Base-by-base conservation (phyloP, 129 eudicot species). In the Dittrichia graveolens region DNA sequence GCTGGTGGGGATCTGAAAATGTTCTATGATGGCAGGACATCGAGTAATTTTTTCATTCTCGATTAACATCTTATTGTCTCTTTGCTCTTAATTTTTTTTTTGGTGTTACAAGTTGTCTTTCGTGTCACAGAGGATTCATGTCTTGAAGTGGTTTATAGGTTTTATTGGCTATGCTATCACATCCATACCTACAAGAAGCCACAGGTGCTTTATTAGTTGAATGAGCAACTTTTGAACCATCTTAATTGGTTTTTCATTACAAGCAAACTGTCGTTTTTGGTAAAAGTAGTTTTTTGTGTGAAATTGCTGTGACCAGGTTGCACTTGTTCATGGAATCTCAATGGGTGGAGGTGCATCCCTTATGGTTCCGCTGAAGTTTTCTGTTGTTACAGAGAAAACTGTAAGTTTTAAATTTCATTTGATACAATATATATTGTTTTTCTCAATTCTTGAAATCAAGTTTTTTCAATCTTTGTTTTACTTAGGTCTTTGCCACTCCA, bases 321-420 rank as follows among this genome's bases (percentile, higher is more conserved):
- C 97, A 83, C 90, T 95, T 77, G 97, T 83, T 74, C 85, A 95
- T 81, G 99, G 99, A 43, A 88, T 95, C 73, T 78, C 89, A 61
- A 95, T 95, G 99, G 99, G 99, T 43, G 99, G 99, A 55, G 99
- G 99, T 47, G 99, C 99, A 75, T 83, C 97, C n/a, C 81, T 95
- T 49, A 88, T 95, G 97, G 97, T 88, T 67, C 99, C 97, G 1
- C 71, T 88, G 94, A 91, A 83, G 69, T 95, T 95, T 74, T 95
- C 99, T 41, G 97, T 91, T 44, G 99, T 95, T 74, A 86, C 99
- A 4, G 97, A 91, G 34, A 95, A 95, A 77, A 86, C 96, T 3
- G 99, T 95, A 64, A 68, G 96, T 80, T 9, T 61, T 48, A 61
- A 12, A 8, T 37, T 61, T 35, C 54, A 38, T 18, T 4, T 75